Conservation (phyloP, 2,329 filamentous ascomycete species). For the Pseudocercospora fijiensis region DNA sequence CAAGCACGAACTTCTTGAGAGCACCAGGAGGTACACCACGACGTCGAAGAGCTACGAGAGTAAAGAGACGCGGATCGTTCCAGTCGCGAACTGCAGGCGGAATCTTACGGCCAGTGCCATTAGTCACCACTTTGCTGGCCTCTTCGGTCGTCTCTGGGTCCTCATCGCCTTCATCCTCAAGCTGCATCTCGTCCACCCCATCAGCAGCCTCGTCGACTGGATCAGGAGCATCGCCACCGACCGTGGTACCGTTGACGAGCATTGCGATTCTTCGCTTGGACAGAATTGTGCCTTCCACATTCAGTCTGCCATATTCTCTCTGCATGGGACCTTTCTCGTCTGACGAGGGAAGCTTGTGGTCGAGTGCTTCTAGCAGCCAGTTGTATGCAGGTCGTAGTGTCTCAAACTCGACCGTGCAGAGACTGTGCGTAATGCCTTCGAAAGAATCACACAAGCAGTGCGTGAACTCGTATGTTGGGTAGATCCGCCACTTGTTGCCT, state of each 20-base stretch:
- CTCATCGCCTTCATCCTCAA: slow-evolving; percentile 44
- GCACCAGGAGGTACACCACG: slow-evolving; percentile 85
- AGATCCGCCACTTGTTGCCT: slow-evolving; percentile 82
- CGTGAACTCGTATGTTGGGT: slow-evolving; percentile 86
- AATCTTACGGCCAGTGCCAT: slow-evolving; percentile 35
- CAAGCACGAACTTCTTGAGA: slow-evolving; percentile 84
- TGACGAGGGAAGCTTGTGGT: slow-evolving; percentile 68
- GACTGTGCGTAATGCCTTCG: slow-evolving; percentile 84
- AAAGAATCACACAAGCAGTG: slow-evolving; percentile 91
- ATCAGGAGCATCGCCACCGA: slow-evolving; percentile 30
- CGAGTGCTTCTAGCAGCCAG: slow-evolving; percentile 78
- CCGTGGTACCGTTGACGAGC: slow-evolving; percentile 66
- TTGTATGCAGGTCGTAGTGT: slow-evolving; percentile 84
- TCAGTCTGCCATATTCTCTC: slow-evolving; percentile 78
- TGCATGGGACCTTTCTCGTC: slow-evolving; percentile 71
- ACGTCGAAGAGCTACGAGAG: slow-evolving; percentile 77
- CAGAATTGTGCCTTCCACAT: slow-evolving; percentile 79
- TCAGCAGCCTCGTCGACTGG: slow-evolving; percentile 33
- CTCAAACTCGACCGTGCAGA: slow-evolving; percentile 92
- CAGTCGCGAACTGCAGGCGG: slow-evolving; percentile 70
- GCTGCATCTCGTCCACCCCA: slow-evolving; percentile 42
- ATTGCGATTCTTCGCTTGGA: slow-evolving; percentile 82
- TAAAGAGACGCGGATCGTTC: slow-evolving; percentile 90
- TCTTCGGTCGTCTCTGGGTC: slow-evolving; percentile 33
- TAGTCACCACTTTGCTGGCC: slow-evolving; percentile 25